Evolutionary conservation across 2,329 filamentous ascomycete species (phyloP).

Genomic region (Stenocarpella maydis): DNA sequence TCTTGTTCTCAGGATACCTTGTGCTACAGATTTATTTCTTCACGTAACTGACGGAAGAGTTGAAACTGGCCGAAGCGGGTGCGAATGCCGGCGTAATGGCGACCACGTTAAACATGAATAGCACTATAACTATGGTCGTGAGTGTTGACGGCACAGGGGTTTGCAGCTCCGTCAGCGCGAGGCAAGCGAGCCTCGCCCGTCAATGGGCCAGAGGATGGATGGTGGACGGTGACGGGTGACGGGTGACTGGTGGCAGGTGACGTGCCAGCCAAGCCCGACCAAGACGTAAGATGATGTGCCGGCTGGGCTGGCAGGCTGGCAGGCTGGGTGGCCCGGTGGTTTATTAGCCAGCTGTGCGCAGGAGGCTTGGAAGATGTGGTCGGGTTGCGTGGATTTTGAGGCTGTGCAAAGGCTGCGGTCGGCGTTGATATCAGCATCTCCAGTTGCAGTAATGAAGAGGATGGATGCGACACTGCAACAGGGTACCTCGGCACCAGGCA

Average conservation of each 20-base stretch:
- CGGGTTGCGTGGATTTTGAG: slow-evolving; percentile 24
- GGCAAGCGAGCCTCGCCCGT: slow-evolving; percentile 1
- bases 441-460: neutral
- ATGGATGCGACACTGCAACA: neutral
- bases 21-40: neutral
- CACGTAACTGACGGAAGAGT: neutral
- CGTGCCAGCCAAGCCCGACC: slow-evolving; percentile 22
- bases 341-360: neutral
- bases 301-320: slow-evolving; percentile 1
- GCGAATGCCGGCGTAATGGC: neutral
- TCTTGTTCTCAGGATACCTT: neutral
- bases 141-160: neutral
- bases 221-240: neutral
- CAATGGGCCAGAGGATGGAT: neutral
- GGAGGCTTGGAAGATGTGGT: slow-evolving; percentile 18
- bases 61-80: neutral
- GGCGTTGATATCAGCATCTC: neutral
- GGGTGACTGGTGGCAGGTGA: neutral
- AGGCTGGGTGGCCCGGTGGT: slow-evolving; percentile 12
- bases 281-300: slow-evolving; percentile 20
- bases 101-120: neutral
- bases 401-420: slow-evolving; percentile 1
- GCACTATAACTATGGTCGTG: neutral
- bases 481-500: too few relatives aligned
- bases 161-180: slow-evolving; percentile 1